Base-by-base conservation (phyloP, 345 rosid species). In the Microthlaspi erraticum region DNA sequence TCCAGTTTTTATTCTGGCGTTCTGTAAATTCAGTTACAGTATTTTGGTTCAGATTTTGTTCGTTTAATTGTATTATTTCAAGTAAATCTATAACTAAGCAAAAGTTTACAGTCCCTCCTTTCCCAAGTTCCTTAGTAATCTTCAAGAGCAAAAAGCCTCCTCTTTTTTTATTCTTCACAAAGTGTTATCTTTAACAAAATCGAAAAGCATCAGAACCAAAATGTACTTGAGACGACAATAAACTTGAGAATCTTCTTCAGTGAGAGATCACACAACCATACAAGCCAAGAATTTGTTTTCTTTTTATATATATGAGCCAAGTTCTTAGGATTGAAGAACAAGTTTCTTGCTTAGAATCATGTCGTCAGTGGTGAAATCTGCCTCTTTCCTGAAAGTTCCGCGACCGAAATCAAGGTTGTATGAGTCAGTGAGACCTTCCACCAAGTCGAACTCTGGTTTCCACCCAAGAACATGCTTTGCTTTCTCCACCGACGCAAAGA, bases 391-490 rank as follows among this genome's bases (percentile, higher is more conserved):
- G 85, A 16, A 89, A 4, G 96, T 91, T 64, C 97, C 97, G 10
- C 92, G 80, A 36, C 97, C 96, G 6, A 94, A 94, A 75, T 91
- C 97, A 12, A 91, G 89, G 63, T 83, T 86, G 90, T 89, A 94
- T 18, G 96, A 91, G 81, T 94, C 99, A 34, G 95, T 65, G 46
- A 94, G 99, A n/a, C 97, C 99, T 66, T 88, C 87, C 43, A 91
- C 97, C 46, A 88, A 87, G 80, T 78, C 85, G 34, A 86, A 91
- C 42, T 89, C 93, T 0, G 96, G 97, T 66, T 79, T 83, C 90
- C 81, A 81, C 36, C 99, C 96, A 0, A 91, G 81, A 8, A 91
- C 92, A n/a, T 81, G 87, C 83, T 88, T 89, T 49, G 95, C 99
- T 72, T 91, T 93, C 64, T 89, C 97, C 5, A 94, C 64, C 1